Percentiles rank a stretch among this genome's conserved stretches.
Evolutionary conservation across 2,329 filamentous ascomycete species (phyloP).

Genomic region (Cercospora nicotianae): DNA sequence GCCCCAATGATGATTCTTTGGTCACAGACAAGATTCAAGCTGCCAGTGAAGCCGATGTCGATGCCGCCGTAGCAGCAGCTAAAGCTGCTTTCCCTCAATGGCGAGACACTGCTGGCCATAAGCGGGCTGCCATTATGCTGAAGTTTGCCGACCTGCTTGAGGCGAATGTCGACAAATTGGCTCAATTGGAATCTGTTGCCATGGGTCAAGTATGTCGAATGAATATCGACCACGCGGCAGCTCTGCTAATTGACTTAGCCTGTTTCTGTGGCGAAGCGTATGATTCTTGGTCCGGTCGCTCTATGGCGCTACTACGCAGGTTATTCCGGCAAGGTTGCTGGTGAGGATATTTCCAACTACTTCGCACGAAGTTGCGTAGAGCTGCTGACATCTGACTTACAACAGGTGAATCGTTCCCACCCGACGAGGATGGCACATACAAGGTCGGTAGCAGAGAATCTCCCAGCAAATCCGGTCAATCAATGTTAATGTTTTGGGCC

Average conservation of each 20-base stretch:
- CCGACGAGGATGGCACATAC: constrained; percentile 25
- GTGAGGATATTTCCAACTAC: neutral
- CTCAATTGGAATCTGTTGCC: constrained; percentile 58
- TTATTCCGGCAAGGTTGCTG: constrained; percentile 32
- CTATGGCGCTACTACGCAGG: constrained; percentile 35
- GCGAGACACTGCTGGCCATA: constrained; percentile 59
- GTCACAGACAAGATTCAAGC: constrained; percentile 50
- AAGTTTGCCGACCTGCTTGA: constrained; percentile 55
- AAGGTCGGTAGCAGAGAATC: neutral
- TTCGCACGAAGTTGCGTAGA: neutral
- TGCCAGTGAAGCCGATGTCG: constrained; percentile 56
- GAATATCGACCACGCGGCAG: no score
- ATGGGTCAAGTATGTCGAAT: constrained; percentile 49
- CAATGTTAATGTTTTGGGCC: neutral
- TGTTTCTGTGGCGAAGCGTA: constrained; percentile 39
- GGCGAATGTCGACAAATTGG: constrained; percentile 55
- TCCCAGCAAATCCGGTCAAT: neutral
- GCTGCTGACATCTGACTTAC: neutral
- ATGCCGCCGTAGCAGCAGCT: constrained; percentile 61
- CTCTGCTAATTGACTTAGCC: constrained; percentile 18
- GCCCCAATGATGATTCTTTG: constrained; percentile 44
- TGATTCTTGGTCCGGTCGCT: constrained; percentile 29
- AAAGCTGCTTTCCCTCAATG: constrained; percentile 61
- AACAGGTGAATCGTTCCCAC: constrained; percentile 26
- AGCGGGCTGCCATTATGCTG: constrained; percentile 63